phyloP scores from a whole-genome alignment of 805 yeast genomes.

The Brettanomyces bruxellensis region DNA sequence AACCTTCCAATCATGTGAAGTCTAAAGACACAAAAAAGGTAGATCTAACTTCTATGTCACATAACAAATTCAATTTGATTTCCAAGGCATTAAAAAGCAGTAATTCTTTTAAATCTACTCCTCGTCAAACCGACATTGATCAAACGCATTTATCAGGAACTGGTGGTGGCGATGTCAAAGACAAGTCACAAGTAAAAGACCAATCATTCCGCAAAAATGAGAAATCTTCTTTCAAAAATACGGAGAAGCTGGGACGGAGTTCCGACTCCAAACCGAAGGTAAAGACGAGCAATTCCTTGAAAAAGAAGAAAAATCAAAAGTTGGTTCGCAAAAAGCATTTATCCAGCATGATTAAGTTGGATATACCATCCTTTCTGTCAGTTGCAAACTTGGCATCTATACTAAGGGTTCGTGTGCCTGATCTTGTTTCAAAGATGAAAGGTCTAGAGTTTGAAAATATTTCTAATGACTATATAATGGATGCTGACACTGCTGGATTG shows the following conservation, averaged over 20 bases:
- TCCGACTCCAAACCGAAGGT: neutral
- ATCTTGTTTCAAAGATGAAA: constrained; percentile 47
- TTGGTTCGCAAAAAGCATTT: neutral
- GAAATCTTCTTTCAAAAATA: neutral
- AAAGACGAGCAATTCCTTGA: neutral
- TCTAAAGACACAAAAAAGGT: too few relatives aligned
- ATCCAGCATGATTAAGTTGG: constrained; percentile 17
- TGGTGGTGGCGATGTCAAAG: too few relatives aligned
- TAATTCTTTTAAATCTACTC: too few relatives aligned
- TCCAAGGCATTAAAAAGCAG: too few relatives aligned
- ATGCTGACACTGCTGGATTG: constrained; percentile 75
- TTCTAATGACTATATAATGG: constrained; percentile 72
- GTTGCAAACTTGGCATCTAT: constrained; percentile 72
- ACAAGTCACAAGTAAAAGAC: too few relatives aligned
- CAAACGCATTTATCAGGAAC: too few relatives aligned
- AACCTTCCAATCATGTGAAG: too few relatives aligned
- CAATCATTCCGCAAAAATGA: too few relatives aligned
- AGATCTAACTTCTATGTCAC: too few relatives aligned
- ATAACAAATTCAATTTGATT: too few relatives aligned
- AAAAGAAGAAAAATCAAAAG: neutral
- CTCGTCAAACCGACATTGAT: too few relatives aligned
- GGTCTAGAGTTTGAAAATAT: constrained; percentile 65
- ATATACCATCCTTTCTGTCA: constrained; percentile 68
- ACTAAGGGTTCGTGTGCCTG: constrained; percentile 54
- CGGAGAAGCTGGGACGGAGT: neutral